A percentile compares a stretch with the other conserved stretches of the same genome.
phyloP scores from a whole-genome alignment of 768 basidiomycete genomes.

The Crepidotus variabilis region DNA sequence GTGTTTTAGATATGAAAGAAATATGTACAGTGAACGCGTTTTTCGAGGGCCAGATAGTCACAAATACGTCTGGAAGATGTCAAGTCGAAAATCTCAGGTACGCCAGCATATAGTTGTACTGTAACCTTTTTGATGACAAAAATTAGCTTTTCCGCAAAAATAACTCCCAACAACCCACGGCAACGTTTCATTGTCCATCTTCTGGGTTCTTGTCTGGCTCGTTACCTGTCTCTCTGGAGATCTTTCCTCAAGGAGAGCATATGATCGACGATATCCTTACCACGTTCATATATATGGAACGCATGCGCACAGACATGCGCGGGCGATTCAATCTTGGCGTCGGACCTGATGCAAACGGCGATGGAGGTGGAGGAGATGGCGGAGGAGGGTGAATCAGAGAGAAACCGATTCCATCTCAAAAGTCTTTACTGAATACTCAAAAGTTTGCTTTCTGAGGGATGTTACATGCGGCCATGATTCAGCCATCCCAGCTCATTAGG shows the following conservation, averaged over 20 bases:
- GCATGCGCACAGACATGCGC: not conserved
- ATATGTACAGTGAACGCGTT: not conserved
- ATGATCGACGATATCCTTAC: slow-evolving; percentile 5
- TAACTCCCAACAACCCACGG: not conserved
- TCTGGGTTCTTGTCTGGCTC: not conserved
- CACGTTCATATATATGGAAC: slow-evolving; percentile 3
- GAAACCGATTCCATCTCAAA: not conserved
- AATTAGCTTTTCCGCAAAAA: not conserved
- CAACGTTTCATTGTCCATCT: not conserved
- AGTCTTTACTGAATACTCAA: not conserved
- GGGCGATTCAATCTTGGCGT: not conserved
- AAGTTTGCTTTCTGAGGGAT: too few relatives aligned
- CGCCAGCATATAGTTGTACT: not conserved
- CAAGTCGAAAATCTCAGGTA: not conserved
- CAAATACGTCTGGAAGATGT: not conserved
- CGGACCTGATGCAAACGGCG: not conserved
- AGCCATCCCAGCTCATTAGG: too few relatives aligned
- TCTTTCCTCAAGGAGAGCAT: not conserved
- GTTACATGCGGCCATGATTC: too few relatives aligned
- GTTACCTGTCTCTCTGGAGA: not conserved
- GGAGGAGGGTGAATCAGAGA: not conserved
- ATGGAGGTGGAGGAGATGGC: not conserved
- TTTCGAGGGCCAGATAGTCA: not conserved
- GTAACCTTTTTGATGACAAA: not conserved
- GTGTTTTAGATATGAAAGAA: not conserved